Base-by-base conservation (phyloP, 148 eudicot species). In the Gaultheria prostrata region DNA sequence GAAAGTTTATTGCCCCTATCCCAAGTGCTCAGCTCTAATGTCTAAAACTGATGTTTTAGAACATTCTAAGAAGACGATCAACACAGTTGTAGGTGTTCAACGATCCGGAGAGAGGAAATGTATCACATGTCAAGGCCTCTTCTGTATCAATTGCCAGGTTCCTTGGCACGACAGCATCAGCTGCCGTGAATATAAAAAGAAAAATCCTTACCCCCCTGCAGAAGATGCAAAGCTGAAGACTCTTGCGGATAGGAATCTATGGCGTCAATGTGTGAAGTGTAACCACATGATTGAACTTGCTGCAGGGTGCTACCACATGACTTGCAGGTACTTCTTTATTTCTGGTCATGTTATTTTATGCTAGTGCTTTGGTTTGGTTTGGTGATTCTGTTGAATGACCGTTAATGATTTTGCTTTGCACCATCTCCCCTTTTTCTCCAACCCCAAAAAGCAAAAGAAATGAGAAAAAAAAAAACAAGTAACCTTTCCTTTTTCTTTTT, bases 261-360 rank as follows among this genome's bases (percentile, higher is more conserved):
- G 97, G 97, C 98, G 94, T 20, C 97, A 95, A 76, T 95, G 98
- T 85, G 82, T 86, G 46, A 92, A 91, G 86, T 95, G 98, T 86
- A 95, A 90, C 77, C 93, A 92, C 86, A 91, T 95, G 97, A 90
- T 95, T 80, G 97, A 95, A 86, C 92, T 93, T 48, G 90, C 91
- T 57, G 84, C 87, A 79, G 97, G 98, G 24, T 95, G 98, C 92
- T 91, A 87, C 90, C 98, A 92, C 88, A 95, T 95, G 91, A 90
- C 97, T 56, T 95, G 98, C 98, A 93, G 95, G 97, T 95, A 87
- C 80, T 2, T 30, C 21, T 3, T 35, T 30, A 12, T 28, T 67
- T 67, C 5, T 67, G 26, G 35, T 67, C 18, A 1, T 67, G 18
- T 11, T 67, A 26, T 13, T 67, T 67, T 26, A 13, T 65, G 35